Base-by-base conservation (phyloP, 257 asterid genomes). In the Capsicum baccatum region DNA sequence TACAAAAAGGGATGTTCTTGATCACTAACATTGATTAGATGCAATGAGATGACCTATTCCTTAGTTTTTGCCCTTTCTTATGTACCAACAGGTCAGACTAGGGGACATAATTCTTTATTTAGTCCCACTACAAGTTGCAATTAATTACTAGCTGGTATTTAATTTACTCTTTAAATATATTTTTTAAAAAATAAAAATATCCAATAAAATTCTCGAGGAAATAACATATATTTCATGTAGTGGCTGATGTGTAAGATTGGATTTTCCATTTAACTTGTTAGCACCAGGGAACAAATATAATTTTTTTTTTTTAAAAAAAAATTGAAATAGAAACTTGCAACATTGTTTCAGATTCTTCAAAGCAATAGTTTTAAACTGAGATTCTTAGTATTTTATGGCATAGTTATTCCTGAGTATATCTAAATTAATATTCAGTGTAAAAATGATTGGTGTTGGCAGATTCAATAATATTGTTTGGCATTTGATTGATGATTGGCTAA, bases 81-180 rank as follows among this genome's bases (percentile, higher is more conserved):
- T 69, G 19, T 69, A 39, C 16, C n/a, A 69, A 39, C 78, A 39
- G 14, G 26, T 39, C 26, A 44, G 33, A 54, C 54, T 39, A 39
- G 8, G 26, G 39, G 78, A 69, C 78, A 69, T 69, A 16, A 69
- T 39, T 69, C 14, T 69, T 15, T 69, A 39, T 54, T 69, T 69
- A 15, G 33, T 69, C 78, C 78, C 16, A 69, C 14, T 69, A 69
- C 50, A 69, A 39, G 13, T 69, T 69, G 78, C 33, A 69, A 69
- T 15, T 39, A 39, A 4, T 26, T 39, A 39, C 5, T 39, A 39
- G 44, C 44, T 39, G 44, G 44, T 39, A 39, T 39, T 39, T 39
- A 39, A 69, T 0, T 39, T 16, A 69, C 26, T 69, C 14, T 39
- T 39, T 69, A 69, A 69, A 39, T 68, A 37, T 19, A 63, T 63